phyloP scores from a whole-genome alignment of 2,329 filamentous ascomycete species.

The Epichloe hybrida region DNA sequence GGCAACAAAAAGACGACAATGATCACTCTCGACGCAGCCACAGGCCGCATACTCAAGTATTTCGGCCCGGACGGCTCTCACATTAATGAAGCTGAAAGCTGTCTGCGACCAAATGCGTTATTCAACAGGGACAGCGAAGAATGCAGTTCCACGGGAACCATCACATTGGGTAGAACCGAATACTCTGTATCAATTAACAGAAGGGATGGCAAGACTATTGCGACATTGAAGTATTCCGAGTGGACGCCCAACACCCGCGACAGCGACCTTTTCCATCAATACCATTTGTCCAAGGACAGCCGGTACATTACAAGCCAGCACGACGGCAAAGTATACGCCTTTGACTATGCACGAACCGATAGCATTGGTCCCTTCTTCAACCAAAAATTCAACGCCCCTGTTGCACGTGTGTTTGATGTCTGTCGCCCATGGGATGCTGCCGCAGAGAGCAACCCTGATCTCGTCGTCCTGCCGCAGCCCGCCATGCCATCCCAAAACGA shows the following conservation, averaged over 20 bases:
- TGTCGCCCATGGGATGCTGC: constrained; percentile 57
- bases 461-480: constrained; percentile 80
- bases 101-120: constrained; percentile 53
- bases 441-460: constrained; percentile 52
- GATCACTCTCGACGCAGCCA: constrained; percentile 78
- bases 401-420: constrained; percentile 81
- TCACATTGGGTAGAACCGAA: constrained; percentile 75
- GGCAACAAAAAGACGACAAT: constrained; percentile 84
- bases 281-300: constrained; percentile 66
- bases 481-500: constrained; percentile 44
- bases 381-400: constrained; percentile 59
- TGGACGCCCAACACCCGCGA: constrained; percentile 92
- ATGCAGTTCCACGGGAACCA: constrained; percentile 65
- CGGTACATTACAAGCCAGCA: constrained; percentile 80
- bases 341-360: constrained; percentile 50
- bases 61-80: constrained; percentile 64
- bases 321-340: constrained; percentile 71
- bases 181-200: constrained; percentile 82
- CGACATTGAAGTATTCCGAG: constrained; percentile 83
- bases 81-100: constrained; percentile 59
- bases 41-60: constrained; percentile 67
- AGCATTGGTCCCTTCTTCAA: constrained; percentile 46
- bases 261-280: constrained; percentile 73
- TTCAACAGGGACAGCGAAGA: constrained; percentile 57
- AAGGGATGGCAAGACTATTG: constrained; percentile 60